These are phyloP conservation scores for Paramecium tetraurelia DNA, from an alignment of 73 alveolate species.

Conservation along the genomic window DNA sequence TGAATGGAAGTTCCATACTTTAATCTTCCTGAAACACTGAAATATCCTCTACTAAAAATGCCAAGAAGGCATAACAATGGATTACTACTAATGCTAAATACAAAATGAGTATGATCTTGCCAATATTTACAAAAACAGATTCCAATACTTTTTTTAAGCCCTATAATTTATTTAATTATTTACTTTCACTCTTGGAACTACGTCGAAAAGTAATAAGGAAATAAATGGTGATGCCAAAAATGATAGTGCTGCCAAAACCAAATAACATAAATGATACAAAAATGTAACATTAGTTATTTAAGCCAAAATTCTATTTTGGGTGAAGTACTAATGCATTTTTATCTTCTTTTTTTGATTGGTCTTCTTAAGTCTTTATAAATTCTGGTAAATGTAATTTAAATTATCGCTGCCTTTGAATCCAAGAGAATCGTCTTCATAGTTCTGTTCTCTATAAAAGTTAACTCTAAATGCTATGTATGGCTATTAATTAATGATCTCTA, in stretches of 20 bases:
- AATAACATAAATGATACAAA: not conserved
- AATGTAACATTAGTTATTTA: not conserved
- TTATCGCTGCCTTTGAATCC: constrained; percentile 4
- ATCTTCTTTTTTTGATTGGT: not conserved
- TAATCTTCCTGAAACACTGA: not conserved
- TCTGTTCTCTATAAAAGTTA: not conserved
- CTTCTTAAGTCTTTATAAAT: not conserved
- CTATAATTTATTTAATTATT: not conserved
- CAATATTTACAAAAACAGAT: not conserved
- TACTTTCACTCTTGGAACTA: not conserved
- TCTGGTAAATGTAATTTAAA: not conserved
- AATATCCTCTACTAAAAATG: not conserved
- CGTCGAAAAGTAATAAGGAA: not conserved
- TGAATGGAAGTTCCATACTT: not conserved
- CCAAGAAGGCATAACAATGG: constrained; percentile 37
- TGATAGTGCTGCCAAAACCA: not conserved
- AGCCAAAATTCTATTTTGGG: not conserved
- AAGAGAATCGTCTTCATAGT: not conserved
- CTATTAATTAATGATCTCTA: not conserved
- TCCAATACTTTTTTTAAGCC: not conserved
- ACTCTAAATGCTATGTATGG: constrained; percentile 21
- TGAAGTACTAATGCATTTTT: not conserved
- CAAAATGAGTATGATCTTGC: not conserved
- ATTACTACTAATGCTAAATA: not conserved
- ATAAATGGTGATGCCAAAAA: not conserved